Conservation (phyloP, 345 rosid species). For the Camelina sativa region DNA sequence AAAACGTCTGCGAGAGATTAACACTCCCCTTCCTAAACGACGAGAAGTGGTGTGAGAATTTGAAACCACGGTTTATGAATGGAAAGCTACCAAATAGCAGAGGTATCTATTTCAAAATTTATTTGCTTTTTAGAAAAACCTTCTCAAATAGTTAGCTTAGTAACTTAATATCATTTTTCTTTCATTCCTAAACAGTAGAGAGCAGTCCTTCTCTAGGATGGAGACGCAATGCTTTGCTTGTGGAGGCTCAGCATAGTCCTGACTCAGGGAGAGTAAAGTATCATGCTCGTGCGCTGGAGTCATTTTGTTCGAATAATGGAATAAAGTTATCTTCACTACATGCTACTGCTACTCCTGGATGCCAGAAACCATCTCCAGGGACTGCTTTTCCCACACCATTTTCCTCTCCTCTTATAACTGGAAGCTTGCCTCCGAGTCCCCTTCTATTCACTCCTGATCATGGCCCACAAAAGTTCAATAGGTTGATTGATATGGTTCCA, state of each 20-base stretch:
- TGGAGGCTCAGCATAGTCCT: constrained; percentile 92
- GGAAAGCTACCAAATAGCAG: constrained; percentile 44
- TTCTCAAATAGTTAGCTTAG: constrained; percentile 24
- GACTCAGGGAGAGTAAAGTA: constrained; percentile 79
- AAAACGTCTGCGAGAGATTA: constrained; percentile 74
- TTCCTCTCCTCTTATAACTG: constrained; percentile 80
- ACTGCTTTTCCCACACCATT: constrained; percentile 85
- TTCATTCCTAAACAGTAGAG: constrained; percentile 51
- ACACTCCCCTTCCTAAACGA: constrained; percentile 79
- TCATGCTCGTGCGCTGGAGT: constrained; percentile 92
- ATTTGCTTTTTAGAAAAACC: constrained; percentile 33
- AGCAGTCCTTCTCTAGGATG: constrained; percentile 82
- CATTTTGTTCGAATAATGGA: constrained; percentile 71
- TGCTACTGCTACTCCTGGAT: constrained; percentile 55
- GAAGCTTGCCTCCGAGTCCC: constrained; percentile 96
- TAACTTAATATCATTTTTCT: constrained; percentile 34
- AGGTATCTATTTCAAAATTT: constrained; percentile 33
- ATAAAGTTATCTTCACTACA: constrained; percentile 73
- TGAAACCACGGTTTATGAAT: constrained; percentile 51
- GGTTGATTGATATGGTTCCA: constrained; percentile 79
- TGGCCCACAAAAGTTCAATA: constrained; percentile 69
- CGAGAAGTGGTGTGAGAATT: constrained; percentile 66
- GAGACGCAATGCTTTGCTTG: constrained; percentile 92
- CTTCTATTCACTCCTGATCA: constrained; percentile 83
- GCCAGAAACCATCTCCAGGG: constrained; percentile 56